These are phyloP conservation scores for Pholiota conissans DNA, from an alignment of 768 basidiomycete species.

Conservation along the genomic window DNA sequence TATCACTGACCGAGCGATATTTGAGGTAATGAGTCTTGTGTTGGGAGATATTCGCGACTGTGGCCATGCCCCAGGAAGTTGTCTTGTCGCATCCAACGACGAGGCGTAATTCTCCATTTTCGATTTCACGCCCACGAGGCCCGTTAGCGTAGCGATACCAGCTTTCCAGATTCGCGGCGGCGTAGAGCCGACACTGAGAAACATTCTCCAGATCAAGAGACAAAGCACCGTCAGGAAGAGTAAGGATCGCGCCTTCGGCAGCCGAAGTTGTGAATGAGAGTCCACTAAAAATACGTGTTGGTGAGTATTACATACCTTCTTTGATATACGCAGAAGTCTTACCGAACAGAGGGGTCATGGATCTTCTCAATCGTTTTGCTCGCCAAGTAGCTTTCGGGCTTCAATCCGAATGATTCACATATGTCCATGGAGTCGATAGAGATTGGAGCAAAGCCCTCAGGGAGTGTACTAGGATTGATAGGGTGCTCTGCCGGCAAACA, in stretches of 20 bases:
- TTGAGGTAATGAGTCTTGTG: not conserved
- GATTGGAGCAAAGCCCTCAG: conserved; percentile 9
- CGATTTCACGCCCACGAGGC: too few relatives aligned
- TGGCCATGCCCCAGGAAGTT: too few relatives aligned
- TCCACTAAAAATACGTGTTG: not conserved
- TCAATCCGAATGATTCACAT: conserved; percentile 5
- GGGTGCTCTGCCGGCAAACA: conserved; percentile 7
- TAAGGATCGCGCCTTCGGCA: conserved; percentile 21
- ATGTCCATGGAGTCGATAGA: conserved; percentile 5
- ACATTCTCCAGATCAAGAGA: conserved; percentile 13
- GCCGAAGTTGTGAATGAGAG: conserved; percentile 14
- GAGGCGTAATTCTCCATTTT: too few relatives aligned
- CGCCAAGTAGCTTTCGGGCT: conserved; percentile 5
- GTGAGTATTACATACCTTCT: too few relatives aligned
- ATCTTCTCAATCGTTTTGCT: conserved; percentile 5
- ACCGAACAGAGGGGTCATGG: not conserved
- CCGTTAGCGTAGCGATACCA: too few relatives aligned
- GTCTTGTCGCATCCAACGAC: too few relatives aligned
- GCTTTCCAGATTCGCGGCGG: conserved; percentile 8
- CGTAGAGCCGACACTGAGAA: conserved; percentile 10
- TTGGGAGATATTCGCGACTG: conserved; percentile 6
- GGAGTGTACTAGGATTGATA: conserved; percentile 13
- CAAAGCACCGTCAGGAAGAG: conserved; percentile 19
- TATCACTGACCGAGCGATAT: too few relatives aligned
- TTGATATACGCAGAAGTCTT: not conserved